Evolutionary conservation across 139 green algal species (phyloP), one percentile per base, ranked within the genome.

Genomic region (Ettlia oleoabundans): DNA sequence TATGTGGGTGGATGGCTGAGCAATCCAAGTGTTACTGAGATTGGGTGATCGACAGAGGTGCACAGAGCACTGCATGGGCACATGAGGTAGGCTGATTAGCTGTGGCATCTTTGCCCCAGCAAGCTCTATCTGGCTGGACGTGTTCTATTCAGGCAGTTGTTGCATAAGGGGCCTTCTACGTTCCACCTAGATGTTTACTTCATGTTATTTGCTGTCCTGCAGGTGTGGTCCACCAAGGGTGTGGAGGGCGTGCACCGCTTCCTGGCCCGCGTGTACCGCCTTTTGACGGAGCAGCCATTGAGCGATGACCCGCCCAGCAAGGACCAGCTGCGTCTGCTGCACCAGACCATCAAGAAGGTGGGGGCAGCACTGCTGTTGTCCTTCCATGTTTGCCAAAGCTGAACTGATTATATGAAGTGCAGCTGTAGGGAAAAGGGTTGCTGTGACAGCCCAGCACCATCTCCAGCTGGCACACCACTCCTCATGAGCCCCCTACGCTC

Each of bases 191-290:
- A n/a, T n/a, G n/a, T n/a, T n/a, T n/a, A n/a, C n/a, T n/a, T n/a
- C n/a, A n/a, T n/a, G n/a, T n/a, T n/a, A n/a, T n/a, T n/a, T n/a
- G n/a, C n/a, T n/a, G n/a, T n/a, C n/a, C n/a, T 37, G 26, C 86
- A 96, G 93, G 89, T 96, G 33, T 98, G 95, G 95, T 95, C 72
- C 88, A 96, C 95, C 0, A 90, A 93, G 38, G 89, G 93, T 24
- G 96, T 99, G 73, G 96, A 99, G 86, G 96, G 96, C 2, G 96
- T 99, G 67, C 94, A 99, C 85, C 90, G 96, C 67, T 99, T 99
- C 89, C 83, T 99, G 78, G 95, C 92, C 5, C 88, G 96, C 3
- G 92, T 91, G 37, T 99, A 92, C 86, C 90, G 96, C 24, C 88
- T 98, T 40, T 90, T 96, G 13, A 84, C 67, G 0, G 79, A 84